phyloP scores from a whole-genome alignment of 306 rosid species.

The Datisca glomerata region DNA sequence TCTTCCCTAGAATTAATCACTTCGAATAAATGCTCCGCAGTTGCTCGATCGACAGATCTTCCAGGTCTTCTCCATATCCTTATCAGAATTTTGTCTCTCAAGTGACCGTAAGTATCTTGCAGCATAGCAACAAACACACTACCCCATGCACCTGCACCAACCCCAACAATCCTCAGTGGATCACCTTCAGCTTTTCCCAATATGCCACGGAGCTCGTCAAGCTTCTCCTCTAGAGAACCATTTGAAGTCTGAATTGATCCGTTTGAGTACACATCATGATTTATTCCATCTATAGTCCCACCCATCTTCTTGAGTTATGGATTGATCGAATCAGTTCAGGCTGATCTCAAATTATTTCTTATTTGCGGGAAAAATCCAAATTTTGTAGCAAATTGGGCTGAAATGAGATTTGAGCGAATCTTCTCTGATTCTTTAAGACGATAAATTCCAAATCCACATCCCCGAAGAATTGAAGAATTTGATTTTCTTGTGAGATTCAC shows the following conservation, averaged over 20 bases:
- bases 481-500: too few relatives aligned
- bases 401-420: too few relatives aligned
- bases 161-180: slow-evolving; percentile 81
- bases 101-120: slow-evolving; percentile 68
- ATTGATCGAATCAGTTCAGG: background rate
- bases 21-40: slow-evolving; percentile 77
- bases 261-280: slow-evolving; percentile 21
- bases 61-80: slow-evolving; percentile 91
- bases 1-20: slow-evolving; percentile 92
- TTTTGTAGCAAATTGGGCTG: too few relatives aligned
- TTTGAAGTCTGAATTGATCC: slow-evolving; percentile 33
- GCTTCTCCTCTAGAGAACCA: slow-evolving; percentile 52
- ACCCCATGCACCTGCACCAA: slow-evolving; percentile 99
- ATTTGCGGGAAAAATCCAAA: too few relatives aligned
- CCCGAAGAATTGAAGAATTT: too few relatives aligned
- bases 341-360: slow-evolving; percentile 2
- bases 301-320: slow-evolving; percentile 25
- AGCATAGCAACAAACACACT: slow-evolving; percentile 84
- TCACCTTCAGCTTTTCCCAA: slow-evolving; percentile 75
- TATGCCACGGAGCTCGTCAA: slow-evolving; percentile 60
- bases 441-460: too few relatives aligned
- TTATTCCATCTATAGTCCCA: slow-evolving; percentile 17
- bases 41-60: slow-evolving; percentile 63
- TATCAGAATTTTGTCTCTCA: slow-evolving; percentile 57
- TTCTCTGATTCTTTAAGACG: too few relatives aligned